phyloP scores from a whole-genome alignment of 1,284 basidiomycete species.

The Irpex sp. region DNA sequence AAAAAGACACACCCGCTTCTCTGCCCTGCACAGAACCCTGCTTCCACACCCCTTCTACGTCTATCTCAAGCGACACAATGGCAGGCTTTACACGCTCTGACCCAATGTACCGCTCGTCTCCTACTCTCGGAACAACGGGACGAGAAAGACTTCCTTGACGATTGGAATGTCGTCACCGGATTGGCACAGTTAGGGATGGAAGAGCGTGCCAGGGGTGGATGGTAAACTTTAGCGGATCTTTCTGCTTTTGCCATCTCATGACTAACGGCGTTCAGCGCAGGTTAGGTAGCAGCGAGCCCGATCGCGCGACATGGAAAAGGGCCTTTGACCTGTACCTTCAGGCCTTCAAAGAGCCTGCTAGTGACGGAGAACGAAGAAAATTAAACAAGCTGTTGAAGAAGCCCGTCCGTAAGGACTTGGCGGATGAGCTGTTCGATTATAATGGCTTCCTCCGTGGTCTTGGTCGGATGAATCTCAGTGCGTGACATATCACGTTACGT shows the following conservation, averaged over 20 bases:
- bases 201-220: conserved; percentile 53
- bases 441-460: conserved; percentile 70
- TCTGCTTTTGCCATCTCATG: not conserved
- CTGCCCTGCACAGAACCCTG: conserved; percentile 74
- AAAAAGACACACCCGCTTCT: conserved; percentile 68
- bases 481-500: conserved; percentile 22
- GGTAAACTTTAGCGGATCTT: conserved; percentile 31
- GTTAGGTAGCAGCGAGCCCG: conserved; percentile 43
- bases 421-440: conserved; percentile 65
- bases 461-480: conserved; percentile 84
- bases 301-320: conserved; percentile 59
- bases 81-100: conserved; percentile 75
- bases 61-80: conserved; percentile 59
- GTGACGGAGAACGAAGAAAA: conserved; percentile 50
- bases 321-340: conserved; percentile 54
- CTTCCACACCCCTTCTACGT: conserved; percentile 53
- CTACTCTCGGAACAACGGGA: conserved; percentile 53
- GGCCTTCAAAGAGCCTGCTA: conserved; percentile 54
- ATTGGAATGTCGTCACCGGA: conserved; percentile 47
- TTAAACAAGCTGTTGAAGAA: conserved; percentile 54
- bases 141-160: conserved; percentile 35
- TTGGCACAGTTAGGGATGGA: conserved; percentile 67
- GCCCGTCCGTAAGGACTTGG: conserved; percentile 48
- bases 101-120: conserved; percentile 61
- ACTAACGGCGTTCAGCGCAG: conserved; percentile 9